Evolutionary conservation across 768 basidiomycete genomes (phyloP).

Genomic region (Pleurotus pulmonarius): DNA sequence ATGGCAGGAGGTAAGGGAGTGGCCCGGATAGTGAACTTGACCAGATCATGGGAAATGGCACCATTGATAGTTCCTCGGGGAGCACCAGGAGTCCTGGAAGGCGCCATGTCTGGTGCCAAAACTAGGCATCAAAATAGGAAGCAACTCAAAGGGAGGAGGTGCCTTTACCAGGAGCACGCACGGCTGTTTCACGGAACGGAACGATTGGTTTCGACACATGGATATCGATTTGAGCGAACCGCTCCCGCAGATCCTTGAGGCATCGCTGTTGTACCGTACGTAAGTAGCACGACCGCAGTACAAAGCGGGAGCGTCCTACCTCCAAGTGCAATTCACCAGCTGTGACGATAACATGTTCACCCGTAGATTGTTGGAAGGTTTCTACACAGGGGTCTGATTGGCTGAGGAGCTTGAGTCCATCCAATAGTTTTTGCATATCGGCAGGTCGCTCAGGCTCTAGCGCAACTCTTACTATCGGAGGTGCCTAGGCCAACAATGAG

Average conservation of each 20-base stretch:
- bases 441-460: constrained; percentile 79
- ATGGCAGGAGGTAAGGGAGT: constrained; percentile 71
- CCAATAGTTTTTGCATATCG: constrained; percentile 87
- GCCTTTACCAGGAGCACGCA: constrained; percentile 64
- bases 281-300: not conserved
- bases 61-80: constrained; percentile 78
- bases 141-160: not conserved
- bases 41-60: constrained; percentile 60
- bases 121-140: not conserved
- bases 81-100: constrained; percentile 68
- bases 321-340: constrained; percentile 96
- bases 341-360: constrained; percentile 94
- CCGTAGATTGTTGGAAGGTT: constrained; percentile 94
- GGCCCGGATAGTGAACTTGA: constrained; percentile 83
- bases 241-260: constrained; percentile 90
- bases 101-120: constrained; percentile 70
- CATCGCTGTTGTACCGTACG: constrained; percentile 61
- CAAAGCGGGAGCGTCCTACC: constrained; percentile 36
- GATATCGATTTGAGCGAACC: constrained; percentile 91
- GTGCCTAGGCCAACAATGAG: constrained; percentile 40
- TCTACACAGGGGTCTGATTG: constrained; percentile 98
- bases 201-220: constrained; percentile 95
- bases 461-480: constrained; percentile 94
- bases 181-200: constrained; percentile 93
- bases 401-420: constrained; percentile 82